phyloP scores from a whole-genome alignment of 371 early-diverging fungal species.

The Mucor circinelloides region DNA sequence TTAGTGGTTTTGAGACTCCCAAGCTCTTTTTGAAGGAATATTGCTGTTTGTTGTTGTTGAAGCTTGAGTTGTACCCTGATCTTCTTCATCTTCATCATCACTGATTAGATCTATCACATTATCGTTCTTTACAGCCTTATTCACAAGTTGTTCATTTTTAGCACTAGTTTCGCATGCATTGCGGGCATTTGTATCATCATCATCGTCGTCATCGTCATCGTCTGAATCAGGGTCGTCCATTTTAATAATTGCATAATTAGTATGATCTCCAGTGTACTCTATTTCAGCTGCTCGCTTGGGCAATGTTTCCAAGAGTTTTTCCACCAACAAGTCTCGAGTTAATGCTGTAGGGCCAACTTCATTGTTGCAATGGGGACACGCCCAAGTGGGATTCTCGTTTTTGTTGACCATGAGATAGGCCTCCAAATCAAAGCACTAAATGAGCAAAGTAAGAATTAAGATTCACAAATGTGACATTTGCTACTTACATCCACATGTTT shows the following conservation, averaged over 20 bases:
- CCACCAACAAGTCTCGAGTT: conserved; percentile 31
- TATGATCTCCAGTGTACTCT: conserved; percentile 25
- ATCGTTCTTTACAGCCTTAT: background rate
- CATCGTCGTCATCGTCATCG: conserved; percentile 22
- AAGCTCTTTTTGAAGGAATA: background rate
- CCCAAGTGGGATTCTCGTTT: conserved; percentile 24
- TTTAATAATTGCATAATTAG: conserved; percentile 21
- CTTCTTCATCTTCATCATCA: conserved; percentile 15
- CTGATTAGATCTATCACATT: conserved; percentile 42
- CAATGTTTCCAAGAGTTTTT: conserved; percentile 21
- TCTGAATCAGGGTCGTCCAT: conserved; percentile 31
- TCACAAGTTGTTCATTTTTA: background rate
- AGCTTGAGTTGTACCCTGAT: background rate
- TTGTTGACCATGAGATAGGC: conserved; percentile 32
- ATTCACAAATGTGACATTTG: no score
- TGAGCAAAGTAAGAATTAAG: no score
- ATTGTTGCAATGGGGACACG: conserved; percentile 43
- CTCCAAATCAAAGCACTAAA: conserved; percentile 44
- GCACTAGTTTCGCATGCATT: background rate
- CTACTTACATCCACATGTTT: conserved; percentile 38
- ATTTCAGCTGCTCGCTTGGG: conserved; percentile 31
- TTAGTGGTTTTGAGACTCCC: background rate
- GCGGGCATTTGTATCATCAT: background rate
- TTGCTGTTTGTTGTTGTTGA: background rate
- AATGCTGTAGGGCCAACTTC: conserved; percentile 20